Conservation (phyloP, 1,284 basidiomycete species). For the Kwoniella shivajii region DNA sequence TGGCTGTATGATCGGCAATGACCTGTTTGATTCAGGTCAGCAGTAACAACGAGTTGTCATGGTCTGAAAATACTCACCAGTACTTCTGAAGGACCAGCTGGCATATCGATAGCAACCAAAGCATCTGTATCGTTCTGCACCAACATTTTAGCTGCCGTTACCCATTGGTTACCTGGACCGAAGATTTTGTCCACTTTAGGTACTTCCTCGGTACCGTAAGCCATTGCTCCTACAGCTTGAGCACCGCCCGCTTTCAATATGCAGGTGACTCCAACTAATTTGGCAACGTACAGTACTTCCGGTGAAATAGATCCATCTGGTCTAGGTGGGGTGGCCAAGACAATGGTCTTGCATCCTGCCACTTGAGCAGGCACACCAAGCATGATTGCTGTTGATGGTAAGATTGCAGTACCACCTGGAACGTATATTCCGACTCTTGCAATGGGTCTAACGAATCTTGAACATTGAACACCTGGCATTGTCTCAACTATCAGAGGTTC, state of each 20-base stretch:
- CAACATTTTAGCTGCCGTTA: conserved; percentile 98
- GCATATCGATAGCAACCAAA: conserved; percentile 97
- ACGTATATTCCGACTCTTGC: conserved; percentile 95
- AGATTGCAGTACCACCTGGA: conserved; percentile 93
- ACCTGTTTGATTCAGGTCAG: too few relatives aligned
- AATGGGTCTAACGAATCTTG: conserved; percentile 90
- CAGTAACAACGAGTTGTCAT: too few relatives aligned
- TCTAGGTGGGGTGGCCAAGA: conserved; percentile 92
- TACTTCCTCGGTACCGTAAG: conserved; percentile 91
- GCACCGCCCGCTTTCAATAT: conserved; percentile 94
- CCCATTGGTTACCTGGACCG: conserved; percentile 99
- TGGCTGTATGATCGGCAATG: conserved; percentile 83
- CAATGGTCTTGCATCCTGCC: conserved; percentile 88
- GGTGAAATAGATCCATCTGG: conserved; percentile 87
- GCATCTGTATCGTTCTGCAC: conserved; percentile 99
- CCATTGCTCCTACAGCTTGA: conserved; percentile 95
- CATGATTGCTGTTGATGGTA: conserved; percentile 98
- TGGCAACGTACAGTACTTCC: conserved; percentile 92
- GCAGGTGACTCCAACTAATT: conserved; percentile 80
- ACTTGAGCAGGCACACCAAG: conserved; percentile 97
- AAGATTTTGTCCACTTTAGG: conserved; percentile 99
- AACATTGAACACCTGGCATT: conserved; percentile 95
- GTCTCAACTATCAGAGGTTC: conserved; percentile 84
- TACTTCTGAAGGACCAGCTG: conserved; percentile 96
- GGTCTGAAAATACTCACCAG: conserved; percentile 66